Evolutionary conservation across 495 filamentous ascomycete species (phyloP), one percentile per base, ranked within the genome.

Genomic region (Daldinia grandis): DNA sequence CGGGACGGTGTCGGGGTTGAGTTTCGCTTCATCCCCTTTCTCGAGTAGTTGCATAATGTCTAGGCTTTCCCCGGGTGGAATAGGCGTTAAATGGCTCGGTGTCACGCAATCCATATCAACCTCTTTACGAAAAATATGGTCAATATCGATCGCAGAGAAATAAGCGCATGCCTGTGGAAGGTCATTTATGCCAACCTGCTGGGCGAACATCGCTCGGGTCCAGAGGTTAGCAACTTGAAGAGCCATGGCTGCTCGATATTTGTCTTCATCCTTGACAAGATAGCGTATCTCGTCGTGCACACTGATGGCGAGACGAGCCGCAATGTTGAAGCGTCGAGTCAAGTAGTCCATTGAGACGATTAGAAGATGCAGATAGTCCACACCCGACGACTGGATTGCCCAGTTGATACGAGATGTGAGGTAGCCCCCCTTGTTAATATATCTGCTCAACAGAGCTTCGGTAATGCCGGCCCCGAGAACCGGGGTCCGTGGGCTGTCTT

Each of bases 221-320:
- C 95, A 99, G 40, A 99, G 81, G 74, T 99, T 99, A 56, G 96
- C 88, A 15, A 99, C 84, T 77, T 99, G 95, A 60, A 99, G 83
- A 14, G 95, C 96, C 87, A 98, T 89, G 15, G 94, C 94, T 25
- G 90, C 87, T 50, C 90, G 86, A 77, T 98, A 98, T 71, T 91
- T 93, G 75, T 99, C 92, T 66, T 92, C 86, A 1, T 94, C 87
- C 71, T 89, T 89, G 24, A 97, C 92, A 0, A 98, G 86, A 68
- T 99, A 99, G 37, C 95, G 88, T 69, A 99, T 98, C 77, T 99
- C 95, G 78, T 99, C 95, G 78, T 99, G 95, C 2, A 99, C 95
- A 0, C 95, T 98, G 72, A 99, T 93, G 10, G 95, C 88, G 21
- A 99, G 82, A 2, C 95, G 91, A 8, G 93, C 93, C 47, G 88